Conservation (phyloP, 1,284 basidiomycete species). For the Pholiota adiposa region DNA sequence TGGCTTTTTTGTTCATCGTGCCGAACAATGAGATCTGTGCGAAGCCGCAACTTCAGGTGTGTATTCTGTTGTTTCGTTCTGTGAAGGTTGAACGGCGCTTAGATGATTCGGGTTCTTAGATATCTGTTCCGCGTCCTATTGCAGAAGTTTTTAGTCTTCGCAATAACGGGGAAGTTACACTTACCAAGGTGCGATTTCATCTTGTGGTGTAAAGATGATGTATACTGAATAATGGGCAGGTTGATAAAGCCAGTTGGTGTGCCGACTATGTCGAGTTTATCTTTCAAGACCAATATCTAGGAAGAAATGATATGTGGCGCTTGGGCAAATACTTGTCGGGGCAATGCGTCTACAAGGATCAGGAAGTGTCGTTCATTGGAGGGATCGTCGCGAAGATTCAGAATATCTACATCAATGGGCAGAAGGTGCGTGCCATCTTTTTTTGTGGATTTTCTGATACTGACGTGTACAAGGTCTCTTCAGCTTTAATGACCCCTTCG, state of each 20-base stretch:
- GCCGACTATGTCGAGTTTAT: conserved; percentile 88
- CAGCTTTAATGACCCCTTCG: conserved; percentile 79
- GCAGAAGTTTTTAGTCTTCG: conserved; percentile 72
- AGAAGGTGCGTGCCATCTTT: conserved; percentile 48
- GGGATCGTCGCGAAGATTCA: conserved; percentile 82
- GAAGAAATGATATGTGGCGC: conserved; percentile 93
- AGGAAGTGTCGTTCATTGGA: conserved; percentile 79
- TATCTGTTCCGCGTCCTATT: conserved; percentile 71
- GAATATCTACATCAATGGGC: conserved; percentile 70
- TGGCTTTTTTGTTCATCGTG: conserved; percentile 67
- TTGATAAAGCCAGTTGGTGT: conserved; percentile 63
- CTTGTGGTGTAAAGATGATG: background rate
- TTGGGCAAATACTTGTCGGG: conserved; percentile 78
- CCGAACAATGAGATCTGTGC: conserved; percentile 61
- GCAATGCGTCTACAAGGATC: conserved; percentile 73
- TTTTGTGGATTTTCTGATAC: background rate
- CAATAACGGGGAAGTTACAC: conserved; percentile 70
- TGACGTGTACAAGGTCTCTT: conserved; percentile 59
- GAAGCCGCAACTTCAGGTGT: conserved; percentile 70
- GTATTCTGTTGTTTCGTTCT: conserved; percentile 9
- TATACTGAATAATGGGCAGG: conserved; percentile 44
- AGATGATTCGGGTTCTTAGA: conserved; percentile 41
- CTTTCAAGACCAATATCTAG: conserved; percentile 92
- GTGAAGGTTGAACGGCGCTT: background rate
- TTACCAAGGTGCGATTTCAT: conserved; percentile 61